Base-by-base conservation (phyloP, 1,139 yeast genomes). In the Debaryomyces robertsiae region DNA sequence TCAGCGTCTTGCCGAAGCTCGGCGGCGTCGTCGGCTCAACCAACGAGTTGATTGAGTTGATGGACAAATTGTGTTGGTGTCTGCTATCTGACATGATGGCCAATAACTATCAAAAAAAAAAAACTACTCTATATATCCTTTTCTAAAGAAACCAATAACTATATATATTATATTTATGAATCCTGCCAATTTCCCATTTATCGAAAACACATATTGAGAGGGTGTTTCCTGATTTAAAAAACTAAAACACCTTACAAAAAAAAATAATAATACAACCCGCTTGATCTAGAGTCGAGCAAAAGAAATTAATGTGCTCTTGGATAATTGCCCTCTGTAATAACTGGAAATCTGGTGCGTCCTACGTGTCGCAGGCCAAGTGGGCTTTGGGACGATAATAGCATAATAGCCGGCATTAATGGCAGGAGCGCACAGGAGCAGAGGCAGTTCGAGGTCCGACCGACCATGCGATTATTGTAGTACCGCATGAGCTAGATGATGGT, bases 21-120 rank as follows among this genome's bases (percentile, higher is more conserved):
- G 75, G 74, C 4, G 75, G 75, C 5, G 75, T 69, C 15, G 71
- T 63, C 19, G 75, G 75, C 49, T 69, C 75, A 28, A 66, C 56
- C 38, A 68, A 48, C 23, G 73, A 66, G 31, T 57, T 52, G 40
- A 66, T 57, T 35, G 72, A 66, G 49, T 67, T 66, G 44, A 69
- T 55, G 29, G 72, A 66, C 38, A 67, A 57, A 46, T 62, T 68
- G 45, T 66, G 70, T 36, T 61, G 60, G 46, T 69, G 73, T 27
- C 38, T 40, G 22, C 27, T 22, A 24, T 31, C 32, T 34, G 44
- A 37, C 34, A 37, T 37, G 30, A 24, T 15, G 25, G 6, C 15
- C 25, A 15, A 10, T 33, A 33, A 22, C 23, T 33, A 22, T 16
- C 9, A 23, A 25, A 23, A 32, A 25, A 32, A 32, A 33, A 15